These are phyloP conservation scores for Cenococcum geophilum DNA, from an alignment of 495 filamentous ascomycete species.

Conservation along the genomic window DNA sequence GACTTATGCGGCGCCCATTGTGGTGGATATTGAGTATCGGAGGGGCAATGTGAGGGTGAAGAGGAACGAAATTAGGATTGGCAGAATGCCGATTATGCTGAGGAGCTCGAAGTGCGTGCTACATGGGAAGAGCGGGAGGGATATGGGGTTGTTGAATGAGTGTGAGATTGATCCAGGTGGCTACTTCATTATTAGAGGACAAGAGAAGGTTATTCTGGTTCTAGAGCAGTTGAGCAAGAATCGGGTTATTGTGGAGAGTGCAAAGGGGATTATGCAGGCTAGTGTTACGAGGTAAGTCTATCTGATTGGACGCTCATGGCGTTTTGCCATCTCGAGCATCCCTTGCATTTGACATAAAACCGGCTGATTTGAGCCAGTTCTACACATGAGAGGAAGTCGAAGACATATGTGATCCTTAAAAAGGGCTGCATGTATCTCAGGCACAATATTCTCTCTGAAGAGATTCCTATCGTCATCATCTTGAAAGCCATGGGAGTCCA, in stretches of 20 bases:
- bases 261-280: slow-evolving; percentile 87
- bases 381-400: slow-evolving; percentile 93
- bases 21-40: slow-evolving; percentile 81
- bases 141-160: slow-evolving; percentile 86
- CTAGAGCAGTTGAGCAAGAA: slow-evolving; percentile 99
- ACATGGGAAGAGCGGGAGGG: slow-evolving; percentile 64
- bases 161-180: slow-evolving; percentile 94
- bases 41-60: slow-evolving; percentile 65
- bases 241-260: slow-evolving; percentile 90
- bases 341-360: no score
- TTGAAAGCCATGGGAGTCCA: slow-evolving; percentile 92
- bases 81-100: slow-evolving; percentile 92
- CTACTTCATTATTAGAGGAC: slow-evolving; percentile 83
- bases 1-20: slow-evolving; percentile 88
- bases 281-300: slow-evolving; percentile 57
- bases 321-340: not conserved
- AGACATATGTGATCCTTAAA: slow-evolving; percentile 88
- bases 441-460: slow-evolving; percentile 88
- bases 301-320: not conserved
- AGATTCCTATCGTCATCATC: slow-evolving; percentile 84
- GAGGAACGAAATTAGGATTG: slow-evolving; percentile 67
- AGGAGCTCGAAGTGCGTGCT: slow-evolving; percentile 89
- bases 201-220: slow-evolving; percentile 95
- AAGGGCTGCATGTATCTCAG: slow-evolving; percentile 83
- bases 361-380: slow-evolving; percentile 43